Conservation (phyloP, 371 early-diverging fungal species). For the Haplosporangium sp. region DNA sequence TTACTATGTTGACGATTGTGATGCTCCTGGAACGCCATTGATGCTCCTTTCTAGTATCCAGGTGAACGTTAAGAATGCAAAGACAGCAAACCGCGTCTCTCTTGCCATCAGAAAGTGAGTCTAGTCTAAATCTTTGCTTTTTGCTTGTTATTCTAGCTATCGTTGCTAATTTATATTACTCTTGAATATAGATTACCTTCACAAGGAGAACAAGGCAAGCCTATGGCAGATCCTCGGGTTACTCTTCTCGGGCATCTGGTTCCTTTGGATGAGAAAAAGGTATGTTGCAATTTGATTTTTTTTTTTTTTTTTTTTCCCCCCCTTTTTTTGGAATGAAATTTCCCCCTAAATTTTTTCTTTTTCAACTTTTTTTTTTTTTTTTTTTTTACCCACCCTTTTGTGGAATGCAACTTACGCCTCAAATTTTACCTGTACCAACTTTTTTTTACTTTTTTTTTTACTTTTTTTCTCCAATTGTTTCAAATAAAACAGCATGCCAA, state of each 20-base stretch:
- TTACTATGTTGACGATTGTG: conserved; percentile 63
- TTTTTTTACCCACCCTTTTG: background rate
- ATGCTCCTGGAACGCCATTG: conserved; percentile 58
- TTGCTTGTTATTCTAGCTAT: too few species aligned
- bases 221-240: conserved; percentile 64
- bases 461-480: too few species aligned
- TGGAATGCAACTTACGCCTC: background rate
- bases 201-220: conserved; percentile 35
- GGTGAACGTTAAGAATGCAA: conserved; percentile 58
- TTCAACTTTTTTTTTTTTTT: background rate
- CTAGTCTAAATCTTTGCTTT: too few species aligned
- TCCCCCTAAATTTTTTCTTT: background rate
- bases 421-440: background rate
- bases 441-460: background rate
- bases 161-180: background rate
- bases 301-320: background rate
- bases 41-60: conserved; percentile 61
- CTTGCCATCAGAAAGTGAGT: conserved; percentile 48
- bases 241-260: conserved; percentile 61
- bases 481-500: conserved; percentile 29
- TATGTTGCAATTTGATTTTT: conserved; percentile 5
- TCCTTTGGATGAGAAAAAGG: conserved; percentile 53
- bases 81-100: conserved; percentile 27
- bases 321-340: too few species aligned
- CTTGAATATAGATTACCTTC: conserved; percentile 23